Evolutionary conservation across 441 rosid species (phyloP).

Genomic region (Euphorbia schlechtendalii): DNA sequence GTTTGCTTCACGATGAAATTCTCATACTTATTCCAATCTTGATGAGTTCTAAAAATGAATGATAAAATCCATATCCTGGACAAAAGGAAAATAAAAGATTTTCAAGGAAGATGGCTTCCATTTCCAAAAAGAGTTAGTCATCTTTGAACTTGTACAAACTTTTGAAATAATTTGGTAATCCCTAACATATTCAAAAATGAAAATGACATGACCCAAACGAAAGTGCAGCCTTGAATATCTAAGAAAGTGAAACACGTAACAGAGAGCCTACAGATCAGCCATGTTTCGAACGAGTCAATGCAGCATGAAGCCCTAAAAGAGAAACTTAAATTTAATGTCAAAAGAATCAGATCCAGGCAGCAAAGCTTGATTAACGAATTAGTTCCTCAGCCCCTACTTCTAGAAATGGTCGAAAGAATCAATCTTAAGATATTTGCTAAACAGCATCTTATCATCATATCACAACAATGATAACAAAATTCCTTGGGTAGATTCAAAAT

Average conservation of each 20-base stretch:
- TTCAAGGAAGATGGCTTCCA: neutral
- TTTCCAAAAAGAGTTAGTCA: neutral
- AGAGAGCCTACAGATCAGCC: neutral
- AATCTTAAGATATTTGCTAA: neutral
- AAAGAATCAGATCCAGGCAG: neutral
- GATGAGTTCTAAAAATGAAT: neutral
- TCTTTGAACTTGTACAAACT: neutral
- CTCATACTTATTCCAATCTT: neutral
- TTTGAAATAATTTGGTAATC: neutral
- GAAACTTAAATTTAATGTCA: neutral
- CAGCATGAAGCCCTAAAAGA: neutral
- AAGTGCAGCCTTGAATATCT: neutral
- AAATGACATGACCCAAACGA: neutral
- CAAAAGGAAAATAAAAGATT: neutral
- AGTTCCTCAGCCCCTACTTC: slow-evolving; percentile 4
- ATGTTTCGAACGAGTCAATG: slow-evolving; percentile 15
- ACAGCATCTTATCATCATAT: neutral
- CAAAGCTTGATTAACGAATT: slow-evolving; percentile 11
- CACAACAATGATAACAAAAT: neutral
- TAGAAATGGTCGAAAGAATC: neutral
- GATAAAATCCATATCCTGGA: neutral
- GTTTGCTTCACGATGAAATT: neutral
- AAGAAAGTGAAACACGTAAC: neutral
- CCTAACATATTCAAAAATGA: neutral
- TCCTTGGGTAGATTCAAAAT: slow-evolving; percentile 2